Base-by-base conservation (phyloP, 306 rosid genomes). In the Inga oerstediana region DNA sequence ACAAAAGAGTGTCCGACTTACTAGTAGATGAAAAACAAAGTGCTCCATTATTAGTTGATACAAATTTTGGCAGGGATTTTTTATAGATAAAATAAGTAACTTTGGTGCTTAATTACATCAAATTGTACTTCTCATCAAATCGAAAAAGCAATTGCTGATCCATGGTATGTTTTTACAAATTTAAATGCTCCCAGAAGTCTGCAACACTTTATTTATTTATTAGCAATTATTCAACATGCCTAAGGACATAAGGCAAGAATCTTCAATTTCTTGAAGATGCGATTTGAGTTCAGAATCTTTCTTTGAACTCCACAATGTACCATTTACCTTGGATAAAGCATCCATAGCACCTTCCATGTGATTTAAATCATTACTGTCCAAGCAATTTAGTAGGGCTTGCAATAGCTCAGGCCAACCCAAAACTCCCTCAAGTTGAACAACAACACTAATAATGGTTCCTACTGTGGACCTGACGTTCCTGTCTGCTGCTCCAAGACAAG, bases 271-370 rank as follows among this genome's bases (percentile, higher is more conserved):
- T 64, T 27, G 24, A 71, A 74, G 66, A 22, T 30, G 39, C 39
- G n/a, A 71, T 58, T 83, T 62, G 65, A 75, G 70, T 54, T 59
- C 73, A 75, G 61, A 72, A 81, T 54, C 45, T 8, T 41, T 79
- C 73, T 72, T 46, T 71, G 72, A 56, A 72, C 69, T 59, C 74
- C 30, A 73, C 74, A 72, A 61, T 20, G 67, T 35, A 49, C 54
- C 68, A 68, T 80, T 62, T 85, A 97, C 99, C 98, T 97, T 97
- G 79, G 97, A 97, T 76, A 97, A 89, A n/a, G 98, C 94, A 83
- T 97, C 99, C 99, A 97, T 97, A 59, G 98, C 99, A 69, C 99
- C 99, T 91, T 97, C 99, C 99, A 97, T 92, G 87, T 91, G 99
- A 89, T 87, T 91, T 65, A 90, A 71, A 83, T 97, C 97, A 84